Conservation (phyloP, 169 alveolate genomes). For the Eimeria brunetti region DNA sequence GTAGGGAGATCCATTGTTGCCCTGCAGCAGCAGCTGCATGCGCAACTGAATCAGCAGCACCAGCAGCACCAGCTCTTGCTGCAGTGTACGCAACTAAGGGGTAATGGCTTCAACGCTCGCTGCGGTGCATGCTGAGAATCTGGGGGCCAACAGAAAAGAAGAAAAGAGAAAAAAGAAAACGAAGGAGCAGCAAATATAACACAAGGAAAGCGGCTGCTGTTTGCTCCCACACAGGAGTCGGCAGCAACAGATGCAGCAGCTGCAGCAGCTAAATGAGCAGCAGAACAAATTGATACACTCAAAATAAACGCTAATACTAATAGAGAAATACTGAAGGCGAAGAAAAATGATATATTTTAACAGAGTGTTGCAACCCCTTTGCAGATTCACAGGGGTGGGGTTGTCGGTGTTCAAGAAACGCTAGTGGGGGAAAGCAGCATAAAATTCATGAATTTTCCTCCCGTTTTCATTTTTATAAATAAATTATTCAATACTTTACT, state of each 20-base stretch:
- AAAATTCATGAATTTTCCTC: not conserved
- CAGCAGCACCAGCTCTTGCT: constrained; percentile 4
- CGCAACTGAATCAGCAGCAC: not conserved
- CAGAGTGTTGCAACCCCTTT: not conserved
- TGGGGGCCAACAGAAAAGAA: not conserved
- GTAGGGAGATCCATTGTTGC: not conserved
- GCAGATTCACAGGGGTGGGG: constrained; percentile 13
- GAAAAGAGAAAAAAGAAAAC: not conserved
- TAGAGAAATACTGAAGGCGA: not conserved
- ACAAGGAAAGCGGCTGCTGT: not conserved
- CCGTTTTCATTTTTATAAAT: not conserved
- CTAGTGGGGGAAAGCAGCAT: not conserved
- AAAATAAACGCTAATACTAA: not conserved
- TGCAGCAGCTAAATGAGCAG: not conserved
- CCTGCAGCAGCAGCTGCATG: constrained; percentile 13
- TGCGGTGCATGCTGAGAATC: not conserved
- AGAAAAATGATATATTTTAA: too few relatives aligned
- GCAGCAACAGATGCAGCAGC: not conserved
- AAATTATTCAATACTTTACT: too few relatives aligned
- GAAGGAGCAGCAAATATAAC: not conserved
- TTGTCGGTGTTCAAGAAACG: not conserved
- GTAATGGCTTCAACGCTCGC: not conserved
- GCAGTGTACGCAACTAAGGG: not conserved
- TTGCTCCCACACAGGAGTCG: not conserved
- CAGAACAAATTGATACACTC: not conserved